Conservation (phyloP, 2,329 filamentous ascomycete species). For the Apiospora phragmitis region DNA sequence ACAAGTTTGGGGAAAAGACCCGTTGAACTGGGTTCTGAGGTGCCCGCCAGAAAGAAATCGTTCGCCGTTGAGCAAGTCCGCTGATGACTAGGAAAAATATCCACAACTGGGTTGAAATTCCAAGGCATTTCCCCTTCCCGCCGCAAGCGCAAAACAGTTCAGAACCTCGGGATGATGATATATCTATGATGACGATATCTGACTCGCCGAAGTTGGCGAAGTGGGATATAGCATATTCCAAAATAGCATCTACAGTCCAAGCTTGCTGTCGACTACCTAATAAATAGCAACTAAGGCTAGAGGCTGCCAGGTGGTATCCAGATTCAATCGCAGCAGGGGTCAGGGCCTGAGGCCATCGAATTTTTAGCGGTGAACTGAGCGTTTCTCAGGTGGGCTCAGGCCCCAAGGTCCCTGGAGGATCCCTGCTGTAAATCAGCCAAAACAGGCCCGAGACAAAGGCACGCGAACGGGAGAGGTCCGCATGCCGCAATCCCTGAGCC, state of each 20-base stretch:
- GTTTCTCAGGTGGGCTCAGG: background rate
- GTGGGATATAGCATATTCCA: background rate
- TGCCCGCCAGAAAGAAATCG: background rate
- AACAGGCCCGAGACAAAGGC: background rate
- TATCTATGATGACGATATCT: background rate
- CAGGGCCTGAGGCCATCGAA: background rate
- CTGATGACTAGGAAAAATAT: background rate
- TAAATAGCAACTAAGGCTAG: background rate
- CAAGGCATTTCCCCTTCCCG: background rate
- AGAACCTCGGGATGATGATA: background rate
- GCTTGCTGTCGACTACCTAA: background rate
- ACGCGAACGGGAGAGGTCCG: background rate
- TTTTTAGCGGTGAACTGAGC: background rate
- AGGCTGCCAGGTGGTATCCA: background rate
- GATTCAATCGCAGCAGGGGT: background rate
- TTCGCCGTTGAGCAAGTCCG: background rate
- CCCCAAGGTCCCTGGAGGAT: background rate
- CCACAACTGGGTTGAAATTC: background rate
- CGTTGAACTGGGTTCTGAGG: background rate
- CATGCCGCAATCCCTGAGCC: background rate
- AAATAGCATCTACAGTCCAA: background rate
- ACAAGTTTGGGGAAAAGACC: background rate
- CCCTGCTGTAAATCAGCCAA: background rate
- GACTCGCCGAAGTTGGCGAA: background rate
- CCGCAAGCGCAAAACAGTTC: background rate